Conservation (phyloP, 345 rosid genomes). For the Euphorbia tirucalli region DNA sequence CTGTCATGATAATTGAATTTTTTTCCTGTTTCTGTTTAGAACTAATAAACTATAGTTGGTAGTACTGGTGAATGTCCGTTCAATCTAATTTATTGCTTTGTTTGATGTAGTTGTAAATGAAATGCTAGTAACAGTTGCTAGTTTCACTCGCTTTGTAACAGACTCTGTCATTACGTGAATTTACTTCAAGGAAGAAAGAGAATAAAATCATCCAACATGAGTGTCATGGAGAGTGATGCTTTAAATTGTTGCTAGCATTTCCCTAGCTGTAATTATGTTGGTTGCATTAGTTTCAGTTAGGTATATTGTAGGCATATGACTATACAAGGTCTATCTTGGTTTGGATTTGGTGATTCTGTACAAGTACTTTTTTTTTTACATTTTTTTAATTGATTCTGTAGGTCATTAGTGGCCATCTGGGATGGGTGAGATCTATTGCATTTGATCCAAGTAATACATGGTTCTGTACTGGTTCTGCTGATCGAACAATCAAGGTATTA, state of each 20-base stretch:
- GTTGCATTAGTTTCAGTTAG: neutral
- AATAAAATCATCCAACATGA: too few relatives aligned
- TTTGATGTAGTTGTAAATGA: neutral
- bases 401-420: slow-evolving; percentile 96
- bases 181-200: too few relatives aligned
- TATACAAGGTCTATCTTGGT: neutral
- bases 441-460: slow-evolving; percentile 97
- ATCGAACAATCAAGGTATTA: slow-evolving; percentile 89
- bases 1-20: neutral
- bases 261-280: neutral
- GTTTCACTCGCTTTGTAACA: too few relatives aligned
- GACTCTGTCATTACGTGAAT: too few relatives aligned
- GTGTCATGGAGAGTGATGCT: too few relatives aligned
- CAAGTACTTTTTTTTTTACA: slow-evolving; percentile 12
- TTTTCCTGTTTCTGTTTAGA: neutral
- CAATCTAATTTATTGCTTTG: neutral
- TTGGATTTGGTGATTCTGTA: slow-evolving; percentile 1
- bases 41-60: neutral
- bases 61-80: neutral
- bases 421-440: slow-evolving; percentile 97
- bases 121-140: neutral
- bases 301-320: neutral
- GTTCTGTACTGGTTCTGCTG: slow-evolving; percentile 99
- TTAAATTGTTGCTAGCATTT: neutral
- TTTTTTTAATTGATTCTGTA: slow-evolving; percentile 28